Percentiles rank a stretch among this genome's conserved stretches.
phyloP scores from a whole-genome alignment of 2,329 filamentous ascomycete species.

The Exophiala alcalophila region DNA sequence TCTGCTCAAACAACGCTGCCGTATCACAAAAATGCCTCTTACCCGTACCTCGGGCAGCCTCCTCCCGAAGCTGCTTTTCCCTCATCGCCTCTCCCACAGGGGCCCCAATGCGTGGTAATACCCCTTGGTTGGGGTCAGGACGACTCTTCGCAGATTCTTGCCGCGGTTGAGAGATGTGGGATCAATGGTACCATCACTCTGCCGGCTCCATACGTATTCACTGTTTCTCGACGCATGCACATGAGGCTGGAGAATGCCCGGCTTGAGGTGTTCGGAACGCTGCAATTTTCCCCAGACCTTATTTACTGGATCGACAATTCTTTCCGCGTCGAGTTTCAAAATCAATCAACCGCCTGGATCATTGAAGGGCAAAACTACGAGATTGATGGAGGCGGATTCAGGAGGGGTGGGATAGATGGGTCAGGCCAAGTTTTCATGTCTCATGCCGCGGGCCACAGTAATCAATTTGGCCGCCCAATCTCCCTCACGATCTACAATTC shows the following conservation, averaged over 20 bases:
- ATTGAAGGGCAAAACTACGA: constrained; percentile 5
- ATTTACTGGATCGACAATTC: constrained; percentile 11
- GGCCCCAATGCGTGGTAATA: constrained; percentile 1
- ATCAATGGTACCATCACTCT: constrained; percentile 10
- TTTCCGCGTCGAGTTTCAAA: constrained; percentile 11
- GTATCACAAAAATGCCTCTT: constrained; percentile 11
- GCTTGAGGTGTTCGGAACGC: constrained; percentile 6
- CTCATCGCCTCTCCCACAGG: background rate
- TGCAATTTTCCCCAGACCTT: constrained; percentile 7
- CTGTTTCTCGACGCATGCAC: constrained; percentile 6
- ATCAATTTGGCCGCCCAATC: constrained; percentile 8
- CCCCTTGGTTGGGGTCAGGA: constrained; percentile 7
- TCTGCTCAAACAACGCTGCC: constrained; percentile 6
- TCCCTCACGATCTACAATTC: constrained; percentile 6
- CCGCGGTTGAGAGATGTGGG: constrained; percentile 4
- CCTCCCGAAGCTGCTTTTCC: constrained; percentile 2
- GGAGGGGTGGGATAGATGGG: constrained; percentile 5
- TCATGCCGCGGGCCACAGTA: constrained; percentile 7
- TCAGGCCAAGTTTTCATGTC: constrained; percentile 9
- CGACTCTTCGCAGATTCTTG: constrained; percentile 12
- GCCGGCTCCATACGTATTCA: constrained; percentile 5
- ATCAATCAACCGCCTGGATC: constrained; percentile 9
- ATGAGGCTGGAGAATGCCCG: constrained; percentile 8
- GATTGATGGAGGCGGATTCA: constrained; percentile 6
- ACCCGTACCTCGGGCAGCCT: constrained; percentile 7